phyloP scores from a whole-genome alignment of 2,329 filamentous ascomycete species.

The Alternaria brassicae region DNA sequence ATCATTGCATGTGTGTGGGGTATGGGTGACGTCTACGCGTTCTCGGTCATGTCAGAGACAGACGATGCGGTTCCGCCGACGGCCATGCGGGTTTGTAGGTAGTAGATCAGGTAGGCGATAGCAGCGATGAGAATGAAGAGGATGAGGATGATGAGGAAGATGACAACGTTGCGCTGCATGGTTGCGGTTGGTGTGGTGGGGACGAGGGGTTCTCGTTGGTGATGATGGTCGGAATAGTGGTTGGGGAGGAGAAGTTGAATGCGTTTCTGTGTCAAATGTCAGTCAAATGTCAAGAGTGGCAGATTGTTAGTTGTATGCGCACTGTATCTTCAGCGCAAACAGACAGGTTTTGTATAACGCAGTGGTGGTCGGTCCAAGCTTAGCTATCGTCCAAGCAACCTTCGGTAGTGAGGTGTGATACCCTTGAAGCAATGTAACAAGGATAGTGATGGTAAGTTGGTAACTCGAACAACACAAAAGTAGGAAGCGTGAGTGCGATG shows the following conservation, averaged over 20 bases:
- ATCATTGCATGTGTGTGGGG: background rate
- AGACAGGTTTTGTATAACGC: background rate
- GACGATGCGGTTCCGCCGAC: slow-evolving; percentile 44
- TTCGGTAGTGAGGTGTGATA: background rate
- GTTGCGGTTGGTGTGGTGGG: slow-evolving; percentile 19
- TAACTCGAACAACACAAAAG: background rate
- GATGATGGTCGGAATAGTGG: background rate
- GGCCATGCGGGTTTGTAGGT: slow-evolving; percentile 54
- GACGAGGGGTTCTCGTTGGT: background rate
- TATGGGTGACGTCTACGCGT: background rate
- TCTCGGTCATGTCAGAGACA: slow-evolving; percentile 43
- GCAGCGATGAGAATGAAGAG: slow-evolving; percentile 60
- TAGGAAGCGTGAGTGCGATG: background rate
- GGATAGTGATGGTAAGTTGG: background rate
- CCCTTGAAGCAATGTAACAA: background rate
- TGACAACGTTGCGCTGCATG: slow-evolving; percentile 62
- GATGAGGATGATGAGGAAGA: slow-evolving; percentile 61
- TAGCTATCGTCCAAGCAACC: slow-evolving; percentile 18
- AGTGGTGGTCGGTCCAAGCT: slow-evolving; percentile 1
- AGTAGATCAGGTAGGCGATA: slow-evolving; percentile 60
- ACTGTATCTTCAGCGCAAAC: background rate
- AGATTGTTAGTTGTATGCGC: background rate
- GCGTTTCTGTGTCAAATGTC: background rate
- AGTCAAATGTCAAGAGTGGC: background rate
- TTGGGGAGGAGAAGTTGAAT: background rate